A percentile compares a stretch with the other conserved stretches of the same genome.
phyloP scores from a whole-genome alignment of 257 asterid species.

The Mentha longifolia region DNA sequence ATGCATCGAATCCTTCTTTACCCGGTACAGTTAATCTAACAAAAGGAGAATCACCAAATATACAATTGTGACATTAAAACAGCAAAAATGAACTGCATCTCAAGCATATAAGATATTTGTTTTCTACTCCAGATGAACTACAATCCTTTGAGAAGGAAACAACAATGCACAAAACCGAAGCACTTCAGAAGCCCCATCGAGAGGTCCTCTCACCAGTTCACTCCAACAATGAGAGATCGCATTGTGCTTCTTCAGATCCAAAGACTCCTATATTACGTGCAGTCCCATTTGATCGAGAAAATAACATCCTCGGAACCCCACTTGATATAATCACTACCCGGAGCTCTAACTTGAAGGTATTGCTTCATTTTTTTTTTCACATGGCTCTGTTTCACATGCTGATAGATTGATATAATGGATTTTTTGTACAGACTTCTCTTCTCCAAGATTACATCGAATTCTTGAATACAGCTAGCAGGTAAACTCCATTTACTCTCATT shows the following conservation, averaged over 20 bases:
- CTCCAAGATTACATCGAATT: conserved; percentile 73
- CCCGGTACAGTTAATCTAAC: conserved; percentile 33
- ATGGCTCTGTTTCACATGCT: not conserved
- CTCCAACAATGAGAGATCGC: conserved; percentile 45
- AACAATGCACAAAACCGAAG: conserved; percentile 1
- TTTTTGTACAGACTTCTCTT: conserved; percentile 62
- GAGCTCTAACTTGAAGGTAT: conserved; percentile 72
- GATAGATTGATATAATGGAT: conserved; percentile 17
- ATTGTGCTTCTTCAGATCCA: conserved; percentile 39
- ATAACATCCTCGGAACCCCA: conserved; percentile 58
- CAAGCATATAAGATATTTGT: conserved; percentile 1
- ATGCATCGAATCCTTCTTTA: conserved; percentile 27
- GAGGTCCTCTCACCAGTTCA: conserved; percentile 66
- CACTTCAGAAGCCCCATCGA: conserved; percentile 43
- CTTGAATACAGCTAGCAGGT: conserved; percentile 83
- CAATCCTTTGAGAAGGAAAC: conserved; percentile 35
- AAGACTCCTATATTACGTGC: conserved; percentile 48
- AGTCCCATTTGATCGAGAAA: conserved; percentile 34
- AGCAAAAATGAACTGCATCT: not conserved
- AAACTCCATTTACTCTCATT: conserved; percentile 1
- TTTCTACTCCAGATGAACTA: conserved; percentile 42
- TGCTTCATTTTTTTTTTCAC: not conserved
- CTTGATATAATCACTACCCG: conserved; percentile 60
- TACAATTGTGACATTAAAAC: not conserved
- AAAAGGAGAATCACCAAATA: not conserved